Conservation (phyloP, 2,329 filamentous ascomycete species). For the Exophiala xenobiotica region DNA sequence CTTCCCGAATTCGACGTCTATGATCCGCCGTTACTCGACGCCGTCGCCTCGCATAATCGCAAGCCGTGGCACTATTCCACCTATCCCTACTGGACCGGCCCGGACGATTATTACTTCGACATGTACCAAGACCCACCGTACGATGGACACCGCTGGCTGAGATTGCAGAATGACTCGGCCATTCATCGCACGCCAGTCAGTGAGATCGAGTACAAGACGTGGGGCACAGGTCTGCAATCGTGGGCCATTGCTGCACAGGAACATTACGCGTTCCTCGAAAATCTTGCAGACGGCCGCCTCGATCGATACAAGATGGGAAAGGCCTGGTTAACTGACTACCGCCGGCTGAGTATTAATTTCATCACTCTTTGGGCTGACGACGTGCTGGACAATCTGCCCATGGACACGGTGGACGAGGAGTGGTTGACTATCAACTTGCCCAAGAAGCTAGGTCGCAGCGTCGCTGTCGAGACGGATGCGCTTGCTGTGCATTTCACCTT, state of each 20-base stretch:
- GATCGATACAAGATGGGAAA: conserved; percentile 44
- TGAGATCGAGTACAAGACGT: conserved; percentile 48
- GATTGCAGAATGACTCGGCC: conserved; percentile 44
- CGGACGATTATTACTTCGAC: conserved; percentile 34
- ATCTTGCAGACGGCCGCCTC: conserved; percentile 46
- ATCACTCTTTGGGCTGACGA: conserved; percentile 55
- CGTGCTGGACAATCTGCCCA: conserved; percentile 49
- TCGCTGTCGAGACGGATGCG: conserved; percentile 55
- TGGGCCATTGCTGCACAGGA: conserved; percentile 42
- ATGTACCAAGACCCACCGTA: conserved; percentile 38
- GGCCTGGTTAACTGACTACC: conserved; percentile 50
- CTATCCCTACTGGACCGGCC: conserved; percentile 39
- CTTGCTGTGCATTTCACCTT: conserved; percentile 57
- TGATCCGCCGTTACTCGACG: conserved; percentile 7
- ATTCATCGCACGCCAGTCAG: conserved; percentile 49
- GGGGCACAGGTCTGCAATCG: conserved; percentile 26
- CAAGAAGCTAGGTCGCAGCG: conserved; percentile 40
- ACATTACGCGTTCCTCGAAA: conserved; percentile 50
- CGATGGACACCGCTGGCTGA: conserved; percentile 50
- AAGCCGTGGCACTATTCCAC: conserved; percentile 37
- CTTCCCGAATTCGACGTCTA: conserved; percentile 45
- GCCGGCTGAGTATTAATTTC: conserved; percentile 56
- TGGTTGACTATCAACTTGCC: conserved; percentile 43
- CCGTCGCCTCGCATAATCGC: conserved; percentile 5
- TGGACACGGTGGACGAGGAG: conserved; percentile 50